Evolutionary conservation across 2,329 filamentous ascomycete species (phyloP), one percentile per base, ranked within the genome.

Genomic region (Myriosclerotinia scirpicola): DNA sequence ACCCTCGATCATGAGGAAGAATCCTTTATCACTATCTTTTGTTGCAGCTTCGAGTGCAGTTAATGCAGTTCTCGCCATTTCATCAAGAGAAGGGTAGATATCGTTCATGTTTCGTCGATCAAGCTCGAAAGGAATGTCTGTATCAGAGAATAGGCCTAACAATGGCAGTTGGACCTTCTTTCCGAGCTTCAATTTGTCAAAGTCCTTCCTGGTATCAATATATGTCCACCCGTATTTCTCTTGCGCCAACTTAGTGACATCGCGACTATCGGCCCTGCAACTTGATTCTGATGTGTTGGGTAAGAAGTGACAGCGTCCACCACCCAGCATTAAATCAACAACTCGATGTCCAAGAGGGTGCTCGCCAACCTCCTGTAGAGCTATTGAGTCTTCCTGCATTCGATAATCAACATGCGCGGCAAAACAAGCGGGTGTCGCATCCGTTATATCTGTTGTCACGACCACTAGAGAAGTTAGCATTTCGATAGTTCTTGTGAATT

Each of bases 1-100:
- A 5, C 93, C 95, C 79, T 99, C 95, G 69, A 99, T 96, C 94
- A 99, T 97, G 73, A 99, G 82, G 80, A 99, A 99, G 82, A 98
- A 99, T 5, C 95, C 95, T 78, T 96, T 88, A 53, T 98, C 92
- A 69, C 86, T 92, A 75, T 93, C 83, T 75, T 86, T 83, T 0
- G 95, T 97, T 0, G 93, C 95, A 67, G 88, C 87, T 69, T 90
- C 90, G 34, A 99, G 85, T 1, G 91, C 88, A 17, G 84, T 86
- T 69, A 99, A 82, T 1, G 95, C 94, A 20, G 91, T 92, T 72
- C 85, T 84, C 11, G 94, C 87, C 93, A 97, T 98, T 79, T 97
- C 93, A 76, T 91, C 90, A 52, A 99, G 82, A 20, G 92, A 94
- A 4, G 95, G 95, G 76, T 97, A 98, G 40, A 88, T 78, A 64